These are phyloP conservation scores for Sarocladium strictum DNA, from an alignment of 2,329 filamentous ascomycete species.

Conservation along the genomic window DNA sequence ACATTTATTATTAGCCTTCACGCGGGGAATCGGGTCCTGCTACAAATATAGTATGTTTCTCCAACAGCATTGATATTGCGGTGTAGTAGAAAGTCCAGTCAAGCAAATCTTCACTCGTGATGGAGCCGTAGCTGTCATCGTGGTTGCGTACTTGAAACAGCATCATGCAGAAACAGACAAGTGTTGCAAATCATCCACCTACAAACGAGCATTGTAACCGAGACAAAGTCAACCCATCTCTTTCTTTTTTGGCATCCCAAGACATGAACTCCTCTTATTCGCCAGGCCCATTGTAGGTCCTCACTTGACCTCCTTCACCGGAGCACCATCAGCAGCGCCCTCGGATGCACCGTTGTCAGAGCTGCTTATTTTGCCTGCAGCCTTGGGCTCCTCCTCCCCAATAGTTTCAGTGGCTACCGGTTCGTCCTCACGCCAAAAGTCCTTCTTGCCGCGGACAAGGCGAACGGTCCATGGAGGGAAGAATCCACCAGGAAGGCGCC, in stretches of 20 bases:
- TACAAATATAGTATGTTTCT: too few relatives aligned
- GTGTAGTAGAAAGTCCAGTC: too few relatives aligned
- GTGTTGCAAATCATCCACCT: not conserved
- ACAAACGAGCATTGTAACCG: too few relatives aligned
- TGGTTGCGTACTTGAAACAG: too few relatives aligned
- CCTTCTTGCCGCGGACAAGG: conserved; percentile 58
- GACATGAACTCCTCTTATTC: too few relatives aligned
- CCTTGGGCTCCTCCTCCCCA: conserved; percentile 12
- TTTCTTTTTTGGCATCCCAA: not conserved
- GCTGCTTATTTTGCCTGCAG: not conserved
- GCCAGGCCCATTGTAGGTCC: too few relatives aligned
- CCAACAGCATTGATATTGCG: too few relatives aligned
- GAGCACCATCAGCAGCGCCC: not conserved
- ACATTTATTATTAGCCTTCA: too few relatives aligned
- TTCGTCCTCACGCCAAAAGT: conserved; percentile 57
- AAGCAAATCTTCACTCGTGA: too few relatives aligned
- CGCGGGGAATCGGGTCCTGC: too few relatives aligned
- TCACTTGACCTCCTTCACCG: not conserved
- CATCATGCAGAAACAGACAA: too few relatives aligned
- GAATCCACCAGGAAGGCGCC: conserved; percentile 66
- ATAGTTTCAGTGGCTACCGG: conserved; percentile 12
- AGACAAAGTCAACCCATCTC: not conserved
- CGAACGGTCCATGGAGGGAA: conserved; percentile 69
- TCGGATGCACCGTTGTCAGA: conserved; percentile 13
- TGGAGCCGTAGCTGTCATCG: too few relatives aligned